Evolutionary conservation across 78 protist genomes (phyloP).

Genomic region (Chrysochromulina tobinii): DNA sequence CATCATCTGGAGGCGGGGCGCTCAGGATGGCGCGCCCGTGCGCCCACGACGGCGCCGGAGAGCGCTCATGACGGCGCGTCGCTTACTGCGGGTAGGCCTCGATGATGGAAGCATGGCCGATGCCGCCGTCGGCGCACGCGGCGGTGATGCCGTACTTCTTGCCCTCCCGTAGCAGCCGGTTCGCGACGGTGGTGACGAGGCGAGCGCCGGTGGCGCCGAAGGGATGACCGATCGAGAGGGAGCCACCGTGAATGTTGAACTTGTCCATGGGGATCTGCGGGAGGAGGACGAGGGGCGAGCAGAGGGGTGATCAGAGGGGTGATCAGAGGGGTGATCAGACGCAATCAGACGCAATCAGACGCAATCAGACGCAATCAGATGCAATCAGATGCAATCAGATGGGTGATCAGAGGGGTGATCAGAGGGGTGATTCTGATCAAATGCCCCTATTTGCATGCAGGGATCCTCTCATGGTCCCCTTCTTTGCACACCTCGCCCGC

Average conservation of each 20-base stretch:
- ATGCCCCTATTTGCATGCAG: too few species aligned
- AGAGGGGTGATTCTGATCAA: too few species aligned
- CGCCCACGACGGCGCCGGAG: too few species aligned
- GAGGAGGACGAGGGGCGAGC: not conserved
- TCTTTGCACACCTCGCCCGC: not conserved
- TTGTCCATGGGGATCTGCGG: constrained; percentile 39
- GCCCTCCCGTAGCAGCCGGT: constrained; percentile 35
- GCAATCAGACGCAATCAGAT: too few species aligned
- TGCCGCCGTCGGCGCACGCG: constrained; percentile 80
- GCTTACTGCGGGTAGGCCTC: constrained; percentile 31
- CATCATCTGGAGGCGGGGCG: too few species aligned
- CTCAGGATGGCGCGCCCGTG: too few species aligned
- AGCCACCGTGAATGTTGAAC: constrained; percentile 67
- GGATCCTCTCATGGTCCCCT: too few species aligned
- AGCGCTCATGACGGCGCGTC: too few species aligned
- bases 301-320: not conserved
- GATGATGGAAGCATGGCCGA: constrained; percentile 34
- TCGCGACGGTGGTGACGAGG: constrained; percentile 37
- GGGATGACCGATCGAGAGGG: constrained; percentile 74
- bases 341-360: too few species aligned
- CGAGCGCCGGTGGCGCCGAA: constrained; percentile 72
- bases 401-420: not conserved
- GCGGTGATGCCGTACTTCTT: constrained; percentile 43
- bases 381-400: too few species aligned
- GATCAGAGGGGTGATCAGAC: not conserved